Base-by-base conservation (phyloP, 2,329 filamentous ascomycete genomes). In the Talaromyces atroroseus region DNA sequence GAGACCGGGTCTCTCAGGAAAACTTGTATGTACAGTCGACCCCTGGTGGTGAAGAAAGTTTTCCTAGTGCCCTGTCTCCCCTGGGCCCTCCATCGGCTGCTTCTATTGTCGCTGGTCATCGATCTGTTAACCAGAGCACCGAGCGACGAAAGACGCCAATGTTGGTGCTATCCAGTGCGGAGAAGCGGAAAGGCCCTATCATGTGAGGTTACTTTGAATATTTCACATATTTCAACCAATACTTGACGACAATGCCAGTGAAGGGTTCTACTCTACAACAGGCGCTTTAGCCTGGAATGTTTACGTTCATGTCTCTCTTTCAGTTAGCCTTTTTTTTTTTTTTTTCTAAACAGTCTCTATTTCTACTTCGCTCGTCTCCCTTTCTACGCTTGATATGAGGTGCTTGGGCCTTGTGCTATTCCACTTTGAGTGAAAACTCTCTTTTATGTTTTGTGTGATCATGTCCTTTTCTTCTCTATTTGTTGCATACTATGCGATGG, bases 131-230 rank as follows among this genome's bases (percentile, higher is more conserved):
- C 44, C 73, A 74, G 52, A 80, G 82, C 61, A 71, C 71, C 44
- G 79, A 81, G 58, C 85, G 90, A 74, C 89, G 90, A 74, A 92
- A 87, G 79, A 88, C 88, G 64, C 88, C 90, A 54, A 87, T 91
- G 80, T 84, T 96, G 68, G 88, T 96, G 63, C 82, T 96, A 63
- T 92, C 89, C 63, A 92, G 86, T 71, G 88, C 86, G 60, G 91
- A 95, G 79, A 96, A 95, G 83, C 88, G 91, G 73, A 95, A 90
- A 81, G 87, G 82, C 74, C 78, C 81, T 58, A 73, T 83, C 68
- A 82, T 81, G 46, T 58, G 40, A 58, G 36, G 26, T 8, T 12
- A 2, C 20, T 12, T 38, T 26, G 1, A 36, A 38, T 46, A 36
- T 21, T 26, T 49, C 26, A 18, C 38, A 14, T 58, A 16, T 56